Percentiles rank a stretch among this genome's conserved stretches.
These are phyloP conservation scores for Tolypocladium tropicale DNA, from an alignment of 2,329 filamentous ascomycete genomes.

Conservation along the genomic window DNA sequence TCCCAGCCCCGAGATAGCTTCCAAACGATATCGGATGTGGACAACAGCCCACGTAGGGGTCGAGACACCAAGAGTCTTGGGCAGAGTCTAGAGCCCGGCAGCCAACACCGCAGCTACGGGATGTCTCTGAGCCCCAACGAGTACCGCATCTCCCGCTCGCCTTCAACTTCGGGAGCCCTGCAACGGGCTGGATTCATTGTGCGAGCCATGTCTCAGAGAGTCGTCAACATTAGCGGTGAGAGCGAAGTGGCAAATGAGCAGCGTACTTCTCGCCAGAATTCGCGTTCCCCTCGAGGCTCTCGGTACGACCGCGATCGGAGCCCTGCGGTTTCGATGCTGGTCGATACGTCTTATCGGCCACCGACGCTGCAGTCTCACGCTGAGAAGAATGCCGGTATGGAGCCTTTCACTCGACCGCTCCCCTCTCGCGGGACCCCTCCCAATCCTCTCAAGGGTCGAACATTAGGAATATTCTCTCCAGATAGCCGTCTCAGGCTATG, in stretches of 20 bases:
- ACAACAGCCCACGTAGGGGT: constrained; percentile 41
- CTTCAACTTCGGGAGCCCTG: constrained; percentile 54
- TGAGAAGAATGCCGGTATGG: constrained; percentile 31
- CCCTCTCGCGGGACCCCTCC: constrained; percentile 10
- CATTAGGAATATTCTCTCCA: constrained; percentile 73
- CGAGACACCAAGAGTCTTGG: constrained; percentile 44
- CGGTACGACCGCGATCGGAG: constrained; percentile 16
- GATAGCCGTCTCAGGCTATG: constrained; percentile 63
- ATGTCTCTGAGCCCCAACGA: constrained; percentile 42
- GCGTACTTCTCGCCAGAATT: constrained; percentile 51
- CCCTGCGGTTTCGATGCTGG: constrained; percentile 22
- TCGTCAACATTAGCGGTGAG: constrained; percentile 95
- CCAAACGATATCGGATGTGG: constrained; percentile 44
- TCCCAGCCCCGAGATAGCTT: constrained; percentile 42
- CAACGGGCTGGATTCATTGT: constrained; percentile 65
- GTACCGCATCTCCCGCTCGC: constrained; percentile 47
- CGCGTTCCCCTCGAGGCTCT: constrained; percentile 41
- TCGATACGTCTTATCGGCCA: constrained; percentile 42
- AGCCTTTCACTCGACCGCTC: constrained; percentile 8
- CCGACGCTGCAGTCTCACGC: constrained; percentile 31
- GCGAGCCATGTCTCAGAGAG: constrained; percentile 86
- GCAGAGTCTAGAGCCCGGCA: constrained; percentile 47
- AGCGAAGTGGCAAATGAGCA: constrained; percentile 70
- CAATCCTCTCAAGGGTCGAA: constrained; percentile 81
- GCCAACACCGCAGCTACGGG: constrained; percentile 47